Evolutionary conservation across 1,284 basidiomycete genomes (phyloP).

Genomic region (Puccinia polysora): DNA sequence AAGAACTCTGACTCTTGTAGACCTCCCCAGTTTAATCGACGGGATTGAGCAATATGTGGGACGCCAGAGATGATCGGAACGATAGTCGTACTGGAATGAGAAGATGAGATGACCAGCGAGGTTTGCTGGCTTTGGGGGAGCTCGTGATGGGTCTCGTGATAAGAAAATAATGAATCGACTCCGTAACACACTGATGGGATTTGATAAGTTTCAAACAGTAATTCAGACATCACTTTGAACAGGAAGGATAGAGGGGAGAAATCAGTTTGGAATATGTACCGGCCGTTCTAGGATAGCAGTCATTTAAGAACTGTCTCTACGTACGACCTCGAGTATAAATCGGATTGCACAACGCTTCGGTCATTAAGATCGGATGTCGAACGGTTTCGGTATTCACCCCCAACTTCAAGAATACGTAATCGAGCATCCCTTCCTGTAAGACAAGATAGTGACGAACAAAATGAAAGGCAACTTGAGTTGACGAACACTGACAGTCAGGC

Average conservation of each 20-base stretch:
- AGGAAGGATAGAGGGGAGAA: conserved; percentile 16
- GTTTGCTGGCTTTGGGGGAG: conserved; percentile 59
- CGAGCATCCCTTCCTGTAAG: conserved; percentile 39
- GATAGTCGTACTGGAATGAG: conserved; percentile 76
- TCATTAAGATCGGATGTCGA: conserved; percentile 87
- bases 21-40: conserved; percentile 87
- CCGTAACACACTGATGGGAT: conserved; percentile 83
- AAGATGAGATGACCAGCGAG: conserved; percentile 77
- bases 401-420: conserved; percentile 34
- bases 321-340: conserved; percentile 77
- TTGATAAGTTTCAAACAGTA: conserved; percentile 90
- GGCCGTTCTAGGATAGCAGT: background rate
- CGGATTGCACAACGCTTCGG: conserved; percentile 83
- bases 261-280: background rate
- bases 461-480: too few species aligned
- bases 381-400: conserved; percentile 58
- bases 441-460: background rate
- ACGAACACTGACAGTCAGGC: background rate
- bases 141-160: conserved; percentile 63
- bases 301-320: conserved; percentile 53
- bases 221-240: conserved; percentile 78
- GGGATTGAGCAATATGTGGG: conserved; percentile 70
- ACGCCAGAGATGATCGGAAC: conserved; percentile 76
- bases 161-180: conserved; percentile 87
- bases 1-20: conserved; percentile 84